Evolutionary conservation across 2,329 filamentous ascomycete species (phyloP), one percentile per base, ranked within the genome.

Genomic region (Alternaria consortialis): DNA sequence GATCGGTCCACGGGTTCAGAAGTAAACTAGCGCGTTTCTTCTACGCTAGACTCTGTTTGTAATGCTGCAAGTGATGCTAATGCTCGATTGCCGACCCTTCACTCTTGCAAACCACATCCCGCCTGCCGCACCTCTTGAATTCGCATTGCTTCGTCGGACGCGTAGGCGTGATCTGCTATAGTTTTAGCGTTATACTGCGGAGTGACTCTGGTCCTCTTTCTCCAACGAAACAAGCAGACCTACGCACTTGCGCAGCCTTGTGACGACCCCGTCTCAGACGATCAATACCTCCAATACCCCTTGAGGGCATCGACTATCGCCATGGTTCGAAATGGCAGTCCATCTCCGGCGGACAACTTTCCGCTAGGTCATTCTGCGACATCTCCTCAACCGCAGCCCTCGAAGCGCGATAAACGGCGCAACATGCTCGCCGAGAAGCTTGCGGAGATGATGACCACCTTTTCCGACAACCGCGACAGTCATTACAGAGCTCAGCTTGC

Each of bases 331-430:
- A 76, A 77, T 62, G 72, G 73, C 47, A 80, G 78, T 63, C 72
- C 74, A 9, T 77, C 76, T 60, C 75, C 77, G 47, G 71, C 70
- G 60, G 77, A 77, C 58, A 71, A 72, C 47, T 74, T 78, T 55
- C 71, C 76, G 51, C 68, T 77, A 25, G 76, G 76, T 50, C 77
- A 77, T 40, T 74, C 73, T 48, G 75, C 77, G 42, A 75, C 79
- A 52, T 81, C 81, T 13, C 81, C 83, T 60, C 82, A 81, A 60
- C 79, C 80, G 34, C 82, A 81, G 58, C 83, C 86, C 47, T 94
- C 92, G 40, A 97, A 97, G 83, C 88, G 93, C 79, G 94, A 98
- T 81, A 95, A 96, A 80, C 90, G 94, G 76, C 90, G 93, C 64
- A 92, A 92, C 72, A 88, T 90, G 72, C 88, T 97, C 63, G 88